These are phyloP conservation scores for Podosphaera leucotricha DNA, from an alignment of 2,329 filamentous ascomycete species.

Conservation along the genomic window DNA sequence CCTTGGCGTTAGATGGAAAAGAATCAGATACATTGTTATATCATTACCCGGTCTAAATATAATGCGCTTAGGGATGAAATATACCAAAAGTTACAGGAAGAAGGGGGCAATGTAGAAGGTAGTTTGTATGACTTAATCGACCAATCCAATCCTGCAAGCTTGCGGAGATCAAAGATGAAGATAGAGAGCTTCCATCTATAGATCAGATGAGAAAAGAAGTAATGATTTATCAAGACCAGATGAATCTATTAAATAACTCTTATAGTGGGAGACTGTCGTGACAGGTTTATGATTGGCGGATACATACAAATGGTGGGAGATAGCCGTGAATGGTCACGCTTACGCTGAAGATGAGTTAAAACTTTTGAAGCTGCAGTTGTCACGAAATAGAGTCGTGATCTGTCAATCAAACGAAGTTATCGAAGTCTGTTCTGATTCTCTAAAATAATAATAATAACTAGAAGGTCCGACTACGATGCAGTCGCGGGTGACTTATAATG, in stretches of 20 bases:
- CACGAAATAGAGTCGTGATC: no score
- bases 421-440: no score
- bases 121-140: constrained; percentile 35
- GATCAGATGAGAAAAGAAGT: constrained; percentile 69
- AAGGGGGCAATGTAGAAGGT: constrained; percentile 61
- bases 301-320: no score
- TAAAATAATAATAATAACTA: no score
- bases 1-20: constrained; percentile 75
- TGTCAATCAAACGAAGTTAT: no score
- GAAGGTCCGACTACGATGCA: no score
- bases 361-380: no score
- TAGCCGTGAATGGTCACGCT: no score
- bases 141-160: constrained; percentile 33
- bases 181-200: constrained; percentile 39
- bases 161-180: constrained; percentile 46
- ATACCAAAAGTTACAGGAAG: constrained; percentile 61
- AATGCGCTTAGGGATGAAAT: constrained; percentile 42
- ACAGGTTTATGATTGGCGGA: no score
- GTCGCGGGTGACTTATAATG: no score
- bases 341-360: no score
- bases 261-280: no score
- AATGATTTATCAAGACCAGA: constrained; percentile 16
- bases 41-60: constrained; percentile 46
- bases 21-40: constrained; percentile 83
- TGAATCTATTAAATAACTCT: constrained; percentile 9